Conservation (phyloP, 1,139 yeast species). For the Saccharomycopsis hybrid region DNA sequence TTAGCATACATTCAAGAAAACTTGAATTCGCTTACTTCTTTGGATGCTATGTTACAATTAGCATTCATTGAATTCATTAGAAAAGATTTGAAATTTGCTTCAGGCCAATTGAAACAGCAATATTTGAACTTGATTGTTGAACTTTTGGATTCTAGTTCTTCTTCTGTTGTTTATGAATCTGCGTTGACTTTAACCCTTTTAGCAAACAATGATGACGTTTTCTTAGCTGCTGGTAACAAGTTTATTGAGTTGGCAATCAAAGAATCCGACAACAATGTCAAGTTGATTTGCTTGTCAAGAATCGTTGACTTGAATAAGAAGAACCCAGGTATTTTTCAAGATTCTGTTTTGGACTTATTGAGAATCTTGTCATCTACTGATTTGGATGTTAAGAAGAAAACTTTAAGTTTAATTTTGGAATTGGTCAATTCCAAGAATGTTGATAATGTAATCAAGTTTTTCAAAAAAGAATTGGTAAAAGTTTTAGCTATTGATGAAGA, state of each 20-base stretch:
- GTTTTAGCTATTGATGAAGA: conserved; percentile 50
- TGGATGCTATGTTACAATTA: conserved; percentile 82
- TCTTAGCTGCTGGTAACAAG: conserved; percentile 72
- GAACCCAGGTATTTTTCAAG: conserved; percentile 82
- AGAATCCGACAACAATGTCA: conserved; percentile 90
- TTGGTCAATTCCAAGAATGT: conserved; percentile 85
- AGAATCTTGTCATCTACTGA: conserved; percentile 84
- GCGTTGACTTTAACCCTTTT: conserved; percentile 77
- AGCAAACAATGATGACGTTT: conserved; percentile 56
- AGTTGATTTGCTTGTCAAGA: conserved; percentile 84
- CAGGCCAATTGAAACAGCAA: conserved; percentile 56
- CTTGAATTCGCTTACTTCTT: conserved; percentile 51
- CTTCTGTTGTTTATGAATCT: conserved; percentile 86
- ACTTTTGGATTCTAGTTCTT: conserved; percentile 61
- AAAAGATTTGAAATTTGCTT: conserved; percentile 59
- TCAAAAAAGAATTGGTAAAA: conserved; percentile 84
- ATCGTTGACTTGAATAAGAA: conserved; percentile 67
- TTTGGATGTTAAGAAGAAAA: conserved; percentile 83
- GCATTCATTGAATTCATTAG: conserved; percentile 90
- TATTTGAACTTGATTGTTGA: conserved; percentile 71
- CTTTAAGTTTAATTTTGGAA: conserved; percentile 73
- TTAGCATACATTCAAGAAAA: conserved; percentile 74
- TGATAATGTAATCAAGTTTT: conserved; percentile 84
- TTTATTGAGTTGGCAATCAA: conserved; percentile 84
- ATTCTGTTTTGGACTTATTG: conserved; percentile 77